Evolutionary conservation across 2,329 filamentous ascomycete species (phyloP), one percentile per base, ranked within the genome.

Genomic region (Lecanicillium sp.): DNA sequence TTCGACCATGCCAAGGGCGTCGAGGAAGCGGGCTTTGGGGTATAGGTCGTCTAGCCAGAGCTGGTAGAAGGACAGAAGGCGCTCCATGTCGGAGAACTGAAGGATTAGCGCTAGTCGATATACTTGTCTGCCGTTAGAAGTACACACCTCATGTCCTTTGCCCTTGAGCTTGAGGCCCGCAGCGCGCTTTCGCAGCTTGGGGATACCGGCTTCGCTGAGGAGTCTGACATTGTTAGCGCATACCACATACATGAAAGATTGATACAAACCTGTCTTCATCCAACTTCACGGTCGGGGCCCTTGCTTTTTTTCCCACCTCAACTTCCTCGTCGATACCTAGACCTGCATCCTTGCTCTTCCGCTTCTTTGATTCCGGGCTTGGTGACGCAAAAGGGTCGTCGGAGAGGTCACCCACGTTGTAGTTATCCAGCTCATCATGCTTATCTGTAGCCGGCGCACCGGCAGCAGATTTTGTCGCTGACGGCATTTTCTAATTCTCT

Each of bases 21-120:
- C 93, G 40, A 87, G 78, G 60, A 98, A 98, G 60, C 90, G 91
- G 5, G 91, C 93, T 60, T 94, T 90, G 11, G 93, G 93, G 60
- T 90, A 98, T 11, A 98, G 74, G 60, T 96, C 90, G 66, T 98
- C 91, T 2, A 98, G 84, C 93, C 93, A 98, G 48, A 95, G 68
- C 63, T 97, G 93, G 62, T 97, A 98, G 62, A 94, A 87, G 20
- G 87, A 88, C 40, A 98, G 75, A 20, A 98, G 76, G 14, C 83
- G 81, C 0, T 84, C 79, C 10, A 90, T 81, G 62, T 98, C 93
- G 15, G 86, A 84, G 66, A 93, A 97, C 83, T 91, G 46, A 2
- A 27, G 36, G 3, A 38, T 12, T 21, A 14, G 17, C 10, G 6
- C 20, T 21, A n/a, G 9, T 8, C n/a, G 14, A 9, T 27, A 7